These are phyloP conservation scores for Eucalyptus viminalis DNA, from an alignment of 345 rosid genomes.

Conservation along the genomic window DNA sequence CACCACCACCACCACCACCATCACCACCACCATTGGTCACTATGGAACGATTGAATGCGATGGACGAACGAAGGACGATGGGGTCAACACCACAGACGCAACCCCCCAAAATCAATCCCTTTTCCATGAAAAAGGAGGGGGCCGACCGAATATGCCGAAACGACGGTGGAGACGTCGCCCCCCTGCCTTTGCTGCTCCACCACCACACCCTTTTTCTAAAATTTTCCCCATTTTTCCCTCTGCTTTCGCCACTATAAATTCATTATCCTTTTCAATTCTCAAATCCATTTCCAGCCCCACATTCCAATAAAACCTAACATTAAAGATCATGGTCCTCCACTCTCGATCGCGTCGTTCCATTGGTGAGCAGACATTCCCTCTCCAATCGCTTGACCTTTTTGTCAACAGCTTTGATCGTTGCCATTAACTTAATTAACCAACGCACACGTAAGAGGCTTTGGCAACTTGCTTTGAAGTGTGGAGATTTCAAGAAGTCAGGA, in stretches of 20 bases:
- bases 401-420: not conserved
- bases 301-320: not conserved
- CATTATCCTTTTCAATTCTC: not conserved
- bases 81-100: not conserved
- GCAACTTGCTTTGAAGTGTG: not conserved
- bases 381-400: not conserved
- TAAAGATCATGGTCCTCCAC: not conserved
- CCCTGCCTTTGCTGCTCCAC: not conserved
- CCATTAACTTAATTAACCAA: not conserved
- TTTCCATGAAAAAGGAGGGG: not conserved
- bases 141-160: conserved; percentile 28
- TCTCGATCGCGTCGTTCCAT: conserved; percentile 1
- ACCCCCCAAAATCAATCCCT: not conserved
- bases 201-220: conserved; percentile 7
- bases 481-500: not conserved
- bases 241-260: not conserved
- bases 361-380: conserved; percentile 4
- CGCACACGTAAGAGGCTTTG: not conserved
- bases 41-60: not conserved
- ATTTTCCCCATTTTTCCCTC: not conserved
- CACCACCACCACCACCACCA: not conserved
- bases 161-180: conserved; percentile 21
- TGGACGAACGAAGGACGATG: not conserved
- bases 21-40: not conserved
- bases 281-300: not conserved